These are phyloP conservation scores for Aspergillus ellipticus DNA, from an alignment of 495 filamentous ascomycete species.

Conservation along the genomic window DNA sequence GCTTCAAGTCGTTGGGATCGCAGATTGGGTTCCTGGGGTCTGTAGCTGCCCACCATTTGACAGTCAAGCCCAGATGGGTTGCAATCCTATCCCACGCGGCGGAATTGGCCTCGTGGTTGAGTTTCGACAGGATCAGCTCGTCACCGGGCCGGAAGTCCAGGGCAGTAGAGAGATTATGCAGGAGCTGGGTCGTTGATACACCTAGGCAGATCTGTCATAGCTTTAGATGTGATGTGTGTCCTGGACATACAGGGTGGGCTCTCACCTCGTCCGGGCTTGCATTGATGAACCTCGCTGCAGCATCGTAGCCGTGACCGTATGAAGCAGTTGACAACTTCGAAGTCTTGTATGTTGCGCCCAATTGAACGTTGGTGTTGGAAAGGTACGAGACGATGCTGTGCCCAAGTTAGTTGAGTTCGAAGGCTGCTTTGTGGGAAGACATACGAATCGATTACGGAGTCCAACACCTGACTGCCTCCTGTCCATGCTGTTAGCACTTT, in stretches of 20 bases:
- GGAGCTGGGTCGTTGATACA: slow-evolving; percentile 66
- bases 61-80: slow-evolving; percentile 44
- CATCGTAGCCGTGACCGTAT: slow-evolving; percentile 52
- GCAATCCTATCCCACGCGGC: slow-evolving; percentile 67
- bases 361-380: slow-evolving; percentile 64
- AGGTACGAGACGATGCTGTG: slow-evolving; percentile 62
- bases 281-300: slow-evolving; percentile 66
- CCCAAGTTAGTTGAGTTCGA: not conserved
- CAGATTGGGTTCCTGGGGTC: slow-evolving; percentile 51
- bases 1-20: slow-evolving; percentile 44
- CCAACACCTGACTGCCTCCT: slow-evolving; percentile 67
- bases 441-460: slow-evolving; percentile 61
- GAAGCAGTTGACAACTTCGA: slow-evolving; percentile 51
- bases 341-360: slow-evolving; percentile 61
- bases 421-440: slow-evolving; percentile 11
- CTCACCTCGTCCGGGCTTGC: slow-evolving; percentile 59
- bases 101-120: slow-evolving; percentile 73
- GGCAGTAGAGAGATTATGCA: slow-evolving; percentile 63
- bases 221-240: no score
- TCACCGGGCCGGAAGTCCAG: slow-evolving; percentile 55
- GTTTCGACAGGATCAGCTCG: slow-evolving; percentile 61
- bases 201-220: slow-evolving; percentile 42
- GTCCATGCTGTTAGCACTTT: not conserved
- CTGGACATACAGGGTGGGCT: slow-evolving; percentile 13
- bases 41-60: slow-evolving; percentile 62